These are phyloP conservation scores for Dioszegia hungarica DNA, from an alignment of 768 basidiomycete species.

Conservation along the genomic window DNA sequence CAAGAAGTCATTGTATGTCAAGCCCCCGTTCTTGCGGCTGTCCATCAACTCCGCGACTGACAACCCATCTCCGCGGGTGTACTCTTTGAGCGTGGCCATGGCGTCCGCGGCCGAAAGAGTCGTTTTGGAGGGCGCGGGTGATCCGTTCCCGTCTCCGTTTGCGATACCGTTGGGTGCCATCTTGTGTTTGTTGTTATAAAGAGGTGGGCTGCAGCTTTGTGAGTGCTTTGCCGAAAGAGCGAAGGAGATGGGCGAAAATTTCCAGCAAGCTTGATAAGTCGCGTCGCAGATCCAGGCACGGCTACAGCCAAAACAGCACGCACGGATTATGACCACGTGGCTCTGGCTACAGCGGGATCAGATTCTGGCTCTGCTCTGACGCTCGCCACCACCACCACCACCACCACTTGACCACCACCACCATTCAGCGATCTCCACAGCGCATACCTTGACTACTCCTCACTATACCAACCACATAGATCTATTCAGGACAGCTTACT, in stretches of 20 bases:
- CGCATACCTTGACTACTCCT: too few relatives aligned
- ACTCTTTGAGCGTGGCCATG: constrained; percentile 67
- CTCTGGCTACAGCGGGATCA: too few relatives aligned
- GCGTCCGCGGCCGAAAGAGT: constrained; percentile 67
- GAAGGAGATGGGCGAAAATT: neutral
- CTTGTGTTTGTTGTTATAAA: neutral
- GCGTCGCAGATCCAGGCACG: neutral
- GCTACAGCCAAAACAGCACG: too few relatives aligned
- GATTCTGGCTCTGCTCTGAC: too few relatives aligned
- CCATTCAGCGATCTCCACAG: too few relatives aligned
- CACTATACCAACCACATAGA: too few relatives aligned
- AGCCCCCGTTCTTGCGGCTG: constrained; percentile 61
- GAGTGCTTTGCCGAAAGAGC: neutral
- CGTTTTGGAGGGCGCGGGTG: constrained; percentile 18
- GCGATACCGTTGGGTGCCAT: constrained; percentile 31
- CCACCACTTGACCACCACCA: too few relatives aligned
- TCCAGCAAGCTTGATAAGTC: neutral
- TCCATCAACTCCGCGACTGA: constrained; percentile 81
- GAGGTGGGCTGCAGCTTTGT: neutral
- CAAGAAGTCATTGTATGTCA: constrained; percentile 97
- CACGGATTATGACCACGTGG: too few relatives aligned
- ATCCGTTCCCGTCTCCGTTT: constrained; percentile 18
- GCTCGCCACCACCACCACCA: too few relatives aligned
- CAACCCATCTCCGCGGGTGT: constrained; percentile 73
- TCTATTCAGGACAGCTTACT: too few relatives aligned